Base-by-base conservation (phyloP, 2,329 filamentous ascomycete species). In the Stagonosporopsis tanaceti region DNA sequence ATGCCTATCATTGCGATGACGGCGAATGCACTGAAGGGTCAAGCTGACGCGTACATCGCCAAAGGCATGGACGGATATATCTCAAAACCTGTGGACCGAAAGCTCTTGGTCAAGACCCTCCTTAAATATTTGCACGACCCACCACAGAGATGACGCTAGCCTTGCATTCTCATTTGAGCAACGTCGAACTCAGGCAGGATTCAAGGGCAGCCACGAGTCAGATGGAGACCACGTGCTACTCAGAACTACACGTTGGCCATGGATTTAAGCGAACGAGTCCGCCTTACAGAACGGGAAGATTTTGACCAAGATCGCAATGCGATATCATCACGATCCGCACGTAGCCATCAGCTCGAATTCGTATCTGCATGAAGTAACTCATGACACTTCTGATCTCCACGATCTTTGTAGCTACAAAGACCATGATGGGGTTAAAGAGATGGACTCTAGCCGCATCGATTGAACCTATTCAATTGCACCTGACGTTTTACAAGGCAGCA, bases 1-100 rank as follows among this genome's bases (percentile, higher is more conserved):
- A 11, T 65, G 42, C 83, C 83, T 0, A 84, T 85, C 37, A 78
- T 86, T 20, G 84, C 83, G 14, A 80, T 85, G 75, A 85, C 83
- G 0, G 83, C 83, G 0, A 84, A 85, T 58, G 84, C 84, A 0
- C 73, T 86, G 17, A 82, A 83, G 47, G 84, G 81, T 0, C 84
- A 87, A 57, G 79, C 77, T 4, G 84, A 86, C 42, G 76, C 74
- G 9, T 86, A 84, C 59, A 73, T 84, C 27, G 78, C 80, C 4
- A 80, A 79, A 47, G 84, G 84, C 0, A 84, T 86, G 83, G 80
- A 82, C 39, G 84, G 81, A 39, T 86, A 85, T 59, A 75, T 86
- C 12, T 74, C 83, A 2, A 86, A 86, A 62, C 84, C 84, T 0
- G 78, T 85, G 11, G 79, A 83, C 62, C 78, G 80, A n/a, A 78